Conservation (phyloP, 2,329 filamentous ascomycete species). For the Penicillium sp. region DNA sequence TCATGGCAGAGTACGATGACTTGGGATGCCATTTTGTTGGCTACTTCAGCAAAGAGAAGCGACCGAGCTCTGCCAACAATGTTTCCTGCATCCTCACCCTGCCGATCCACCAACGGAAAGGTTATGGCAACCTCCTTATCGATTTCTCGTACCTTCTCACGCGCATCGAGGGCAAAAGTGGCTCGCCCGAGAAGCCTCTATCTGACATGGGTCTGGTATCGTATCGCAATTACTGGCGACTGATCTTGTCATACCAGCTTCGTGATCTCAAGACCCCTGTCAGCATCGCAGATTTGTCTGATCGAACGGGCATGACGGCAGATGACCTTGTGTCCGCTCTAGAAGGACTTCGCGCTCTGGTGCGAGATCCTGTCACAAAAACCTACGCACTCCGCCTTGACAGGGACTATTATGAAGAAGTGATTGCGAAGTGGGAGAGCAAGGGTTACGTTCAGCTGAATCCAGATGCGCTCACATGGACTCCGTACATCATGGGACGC, state of each 20-base stretch:
- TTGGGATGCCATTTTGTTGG: conserved; percentile 94
- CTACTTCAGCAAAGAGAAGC: conserved; percentile 99
- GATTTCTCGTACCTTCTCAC: conserved; percentile 98
- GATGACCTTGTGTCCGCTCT: conserved; percentile 95
- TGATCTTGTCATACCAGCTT: conserved; percentile 83
- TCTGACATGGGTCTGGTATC: conserved; percentile 98
- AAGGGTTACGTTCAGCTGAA: conserved; percentile 88
- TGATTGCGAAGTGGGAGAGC: conserved; percentile 83
- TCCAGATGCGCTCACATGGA: conserved; percentile 82
- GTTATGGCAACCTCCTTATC: conserved; percentile 93
- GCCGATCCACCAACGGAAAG: conserved; percentile 94
- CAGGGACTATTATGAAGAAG: conserved; percentile 79
- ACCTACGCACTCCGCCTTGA: conserved; percentile 89
- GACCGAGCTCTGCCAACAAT: conserved; percentile 91
- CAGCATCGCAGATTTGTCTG: conserved; percentile 63
- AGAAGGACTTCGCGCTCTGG: conserved; percentile 84
- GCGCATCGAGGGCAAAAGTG: conserved; percentile 87
- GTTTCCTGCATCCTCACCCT: conserved; percentile 96
- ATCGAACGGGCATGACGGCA: conserved; percentile 90
- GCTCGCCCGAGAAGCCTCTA: conserved; percentile 93
- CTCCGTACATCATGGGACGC: conserved; percentile 93
- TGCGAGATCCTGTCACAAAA: conserved; percentile 84
- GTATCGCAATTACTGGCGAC: conserved; percentile 95
- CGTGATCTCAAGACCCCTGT: conserved; percentile 61
- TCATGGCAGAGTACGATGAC: conserved; percentile 88